A percentile compares a stretch with the other conserved stretches of the same genome.
phyloP scores from a whole-genome alignment of 257 asterid species.

The Solanum piurae region DNA sequence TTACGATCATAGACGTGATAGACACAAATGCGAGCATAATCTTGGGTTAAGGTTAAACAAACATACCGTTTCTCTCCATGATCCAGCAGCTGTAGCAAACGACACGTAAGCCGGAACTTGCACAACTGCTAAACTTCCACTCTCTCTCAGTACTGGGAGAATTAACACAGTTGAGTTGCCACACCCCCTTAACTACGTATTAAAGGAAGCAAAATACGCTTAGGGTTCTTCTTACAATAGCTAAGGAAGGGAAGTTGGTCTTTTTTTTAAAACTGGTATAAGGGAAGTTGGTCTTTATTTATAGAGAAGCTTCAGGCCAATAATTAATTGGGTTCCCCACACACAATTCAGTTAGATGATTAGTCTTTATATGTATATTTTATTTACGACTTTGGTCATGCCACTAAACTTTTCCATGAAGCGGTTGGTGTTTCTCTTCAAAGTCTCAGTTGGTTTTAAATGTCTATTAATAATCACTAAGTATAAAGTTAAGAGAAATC shows the following conservation, averaged over 20 bases:
- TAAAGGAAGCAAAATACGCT: neutral
- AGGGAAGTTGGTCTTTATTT: neutral
- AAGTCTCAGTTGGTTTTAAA: neutral
- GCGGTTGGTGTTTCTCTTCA: neutral
- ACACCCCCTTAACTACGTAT: neutral
- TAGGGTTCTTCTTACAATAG: neutral
- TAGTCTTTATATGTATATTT: neutral
- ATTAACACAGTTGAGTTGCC: neutral
- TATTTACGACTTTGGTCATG: neutral
- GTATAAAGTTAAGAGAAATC: neutral
- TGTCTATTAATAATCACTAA: neutral
- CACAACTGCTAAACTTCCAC: neutral
- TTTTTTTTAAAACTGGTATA: neutral
- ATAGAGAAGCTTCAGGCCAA: neutral
- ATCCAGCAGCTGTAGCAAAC: neutral
- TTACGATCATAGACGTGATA: neutral
- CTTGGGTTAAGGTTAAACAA: neutral
- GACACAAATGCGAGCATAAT: neutral
- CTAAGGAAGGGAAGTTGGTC: neutral
- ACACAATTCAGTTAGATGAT: neutral
- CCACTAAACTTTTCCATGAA: neutral
- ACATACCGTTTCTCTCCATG: neutral
- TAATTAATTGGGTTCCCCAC: neutral
- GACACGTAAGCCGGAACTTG: neutral
- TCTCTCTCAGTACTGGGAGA: neutral